Base-by-base conservation (phyloP, 805 yeast species). In the Saccharomycopsis vini region DNA sequence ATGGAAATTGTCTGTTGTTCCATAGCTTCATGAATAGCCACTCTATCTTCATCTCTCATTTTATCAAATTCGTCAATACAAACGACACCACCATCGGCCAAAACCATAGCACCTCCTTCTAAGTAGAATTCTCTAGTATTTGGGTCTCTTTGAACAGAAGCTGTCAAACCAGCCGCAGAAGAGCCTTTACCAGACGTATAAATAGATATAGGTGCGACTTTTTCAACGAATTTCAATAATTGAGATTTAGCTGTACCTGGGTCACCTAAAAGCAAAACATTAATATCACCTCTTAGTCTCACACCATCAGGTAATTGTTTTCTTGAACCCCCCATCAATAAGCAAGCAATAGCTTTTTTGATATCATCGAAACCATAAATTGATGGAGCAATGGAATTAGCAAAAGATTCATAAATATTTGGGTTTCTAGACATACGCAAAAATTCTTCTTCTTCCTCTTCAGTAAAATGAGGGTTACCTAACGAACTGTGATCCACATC, bases 101-200 rank as follows among this genome's bases (percentile, higher is more conserved):
- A 69, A n/a, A 92, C 98, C 97, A 92, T 89, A 6, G 99, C 99
- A 64, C 99, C 99, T 48, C 99, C 98, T 72, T 92, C 99, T 43
- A 92, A 68, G 61, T 85, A 90, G 61, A 90, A 92, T 55, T 92
- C 98, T 51, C 95, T 69, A 0, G 96, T 84, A 20, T 71, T 68
- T 1, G 86, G 72, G 61, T 92, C 97, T 60, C 96, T 74, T 66
- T 90, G 98, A 16, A 92, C 97, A 15, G 95, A 82, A 0, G 98
- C 98, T 2, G 99, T 92, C 63, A 92, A 73, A 78, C 99, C 99
- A 2, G 97, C 99, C 2, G 99, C 99, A 9, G 97, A 90, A 0
- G 98, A 90, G 57, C 99, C 99, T 59, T 92, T 92, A 68, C 99
- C 99, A 0, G 97, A 88, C 0, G 99, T 90, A 62, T 90, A 92